A percentile compares a stretch with the other conserved stretches of the same genome.
Evolutionary conservation across 768 basidiomycete genomes (phyloP).

Genomic region (Mycena rosella): DNA sequence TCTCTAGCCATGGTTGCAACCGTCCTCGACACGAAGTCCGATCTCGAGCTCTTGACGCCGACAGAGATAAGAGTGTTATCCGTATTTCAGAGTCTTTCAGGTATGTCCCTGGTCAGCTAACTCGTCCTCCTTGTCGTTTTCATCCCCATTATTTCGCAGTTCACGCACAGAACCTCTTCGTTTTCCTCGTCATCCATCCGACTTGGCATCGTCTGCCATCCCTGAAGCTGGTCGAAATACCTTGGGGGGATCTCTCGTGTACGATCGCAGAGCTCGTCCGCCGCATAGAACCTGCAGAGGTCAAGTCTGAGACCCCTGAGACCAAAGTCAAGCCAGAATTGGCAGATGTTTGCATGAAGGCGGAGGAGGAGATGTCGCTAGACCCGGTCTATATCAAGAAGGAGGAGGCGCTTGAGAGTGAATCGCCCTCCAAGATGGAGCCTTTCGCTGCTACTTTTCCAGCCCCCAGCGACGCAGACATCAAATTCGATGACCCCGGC

Average conservation of each 20-base stretch:
- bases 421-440: background rate
- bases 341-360: background rate
- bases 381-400: background rate
- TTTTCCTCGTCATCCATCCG: conserved; percentile 18
- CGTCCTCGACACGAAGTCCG: conserved; percentile 12
- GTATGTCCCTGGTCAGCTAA: background rate
- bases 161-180: conserved; percentile 25
- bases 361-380: background rate
- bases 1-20: conserved; percentile 22
- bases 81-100: conserved; percentile 11
- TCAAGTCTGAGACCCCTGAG: background rate
- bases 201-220: conserved; percentile 23
- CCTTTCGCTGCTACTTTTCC: background rate
- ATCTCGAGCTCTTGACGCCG: conserved; percentile 8
- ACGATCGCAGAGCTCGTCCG: conserved; percentile 17
- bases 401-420: background rate
- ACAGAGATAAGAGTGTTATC: background rate
- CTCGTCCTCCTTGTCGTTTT: background rate
- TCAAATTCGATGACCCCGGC: conserved; percentile 5
- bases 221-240: conserved; percentile 18
- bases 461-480: conserved; percentile 7
- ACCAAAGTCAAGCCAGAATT: conserved; percentile 3
- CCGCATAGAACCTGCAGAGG: background rate
- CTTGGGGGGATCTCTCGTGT: conserved; percentile 8
- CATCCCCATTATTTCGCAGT: conserved; percentile 5